Percentiles rank a stretch among this genome's conserved stretches.
Conservation (phyloP, 2,329 filamentous ascomycete species). For the Aureobasidium sp. region DNA sequence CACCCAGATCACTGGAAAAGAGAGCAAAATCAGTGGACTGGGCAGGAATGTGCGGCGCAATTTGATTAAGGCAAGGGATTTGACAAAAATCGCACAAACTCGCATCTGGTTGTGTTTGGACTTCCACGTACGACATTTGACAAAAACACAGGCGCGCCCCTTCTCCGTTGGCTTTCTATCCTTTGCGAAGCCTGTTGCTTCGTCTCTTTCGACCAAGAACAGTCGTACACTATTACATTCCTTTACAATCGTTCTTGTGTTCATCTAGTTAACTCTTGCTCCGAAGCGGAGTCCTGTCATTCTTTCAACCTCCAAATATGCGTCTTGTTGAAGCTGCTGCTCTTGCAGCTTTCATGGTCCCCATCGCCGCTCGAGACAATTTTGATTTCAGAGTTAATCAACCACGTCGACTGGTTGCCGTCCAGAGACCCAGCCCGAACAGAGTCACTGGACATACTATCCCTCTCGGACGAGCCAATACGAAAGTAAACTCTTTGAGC, state of each 20-base stretch:
- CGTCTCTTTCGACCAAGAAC: not conserved
- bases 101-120: not conserved
- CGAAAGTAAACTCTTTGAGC: conserved; percentile 1
- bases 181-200: not conserved
- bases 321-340: not conserved
- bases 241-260: not conserved
- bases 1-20: not conserved
- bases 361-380: not conserved
- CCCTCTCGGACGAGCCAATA: not conserved
- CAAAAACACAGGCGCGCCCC: not conserved
- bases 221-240: not conserved
- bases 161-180: not conserved
- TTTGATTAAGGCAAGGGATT: not conserved
- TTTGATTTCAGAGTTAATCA: not conserved
- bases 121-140: not conserved
- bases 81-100: not conserved
- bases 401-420: not conserved
- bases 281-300: not conserved
- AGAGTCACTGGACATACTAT: not conserved
- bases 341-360: not conserved
- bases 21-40: not conserved
- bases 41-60: not conserved
- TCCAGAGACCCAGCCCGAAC: not conserved
- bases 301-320: not conserved
- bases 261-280: not conserved